Conservation (phyloP, 495 filamentous ascomycete species). For the Penicillium ucsense region DNA sequence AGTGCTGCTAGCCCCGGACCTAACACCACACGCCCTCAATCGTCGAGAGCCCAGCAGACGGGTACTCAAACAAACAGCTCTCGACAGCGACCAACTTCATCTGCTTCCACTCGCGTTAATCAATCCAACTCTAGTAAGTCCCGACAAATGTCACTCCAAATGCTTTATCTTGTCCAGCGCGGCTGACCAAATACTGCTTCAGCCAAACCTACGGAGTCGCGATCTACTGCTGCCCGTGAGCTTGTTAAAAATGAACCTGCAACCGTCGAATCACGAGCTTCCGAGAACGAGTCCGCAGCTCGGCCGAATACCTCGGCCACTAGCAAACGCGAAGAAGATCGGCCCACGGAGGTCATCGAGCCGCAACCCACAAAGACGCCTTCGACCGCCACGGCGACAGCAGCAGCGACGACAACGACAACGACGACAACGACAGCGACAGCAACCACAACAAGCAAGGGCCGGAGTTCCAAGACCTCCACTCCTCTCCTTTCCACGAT, state of each 20-base stretch:
- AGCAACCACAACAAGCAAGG: conserved; percentile 13
- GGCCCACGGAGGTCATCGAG: conserved; percentile 21
- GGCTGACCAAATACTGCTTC: conserved; percentile 2
- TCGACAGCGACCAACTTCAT: conserved; percentile 51
- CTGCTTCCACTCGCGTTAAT: conserved; percentile 41
- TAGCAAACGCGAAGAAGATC: conserved; percentile 28
- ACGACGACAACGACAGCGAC: too few relatives aligned
- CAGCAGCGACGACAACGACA: too few relatives aligned
- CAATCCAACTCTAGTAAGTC: conserved; percentile 22
- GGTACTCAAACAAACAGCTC: conserved; percentile 46
- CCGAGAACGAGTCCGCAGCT: conserved; percentile 13
- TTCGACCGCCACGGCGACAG: too few relatives aligned
- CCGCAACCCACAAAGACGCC: conserved; percentile 1
- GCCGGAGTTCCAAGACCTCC: conserved; percentile 50
- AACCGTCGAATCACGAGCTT: conserved; percentile 19
- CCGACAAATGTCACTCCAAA: not conserved
- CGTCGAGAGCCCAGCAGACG: conserved; percentile 60
- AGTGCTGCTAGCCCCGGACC: conserved; percentile 39
- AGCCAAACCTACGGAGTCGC: conserved; percentile 31
- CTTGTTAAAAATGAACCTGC: conserved; percentile 20
- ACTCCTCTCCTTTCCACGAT: conserved; percentile 38
- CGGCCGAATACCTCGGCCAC: conserved; percentile 23
- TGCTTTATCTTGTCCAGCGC: not conserved
- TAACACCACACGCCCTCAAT: conserved; percentile 41
- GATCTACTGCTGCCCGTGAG: conserved; percentile 20